Evolutionary conservation across 1,139 yeast species (phyloP).

Genomic region (Citeromyces hawaiiensis): DNA sequence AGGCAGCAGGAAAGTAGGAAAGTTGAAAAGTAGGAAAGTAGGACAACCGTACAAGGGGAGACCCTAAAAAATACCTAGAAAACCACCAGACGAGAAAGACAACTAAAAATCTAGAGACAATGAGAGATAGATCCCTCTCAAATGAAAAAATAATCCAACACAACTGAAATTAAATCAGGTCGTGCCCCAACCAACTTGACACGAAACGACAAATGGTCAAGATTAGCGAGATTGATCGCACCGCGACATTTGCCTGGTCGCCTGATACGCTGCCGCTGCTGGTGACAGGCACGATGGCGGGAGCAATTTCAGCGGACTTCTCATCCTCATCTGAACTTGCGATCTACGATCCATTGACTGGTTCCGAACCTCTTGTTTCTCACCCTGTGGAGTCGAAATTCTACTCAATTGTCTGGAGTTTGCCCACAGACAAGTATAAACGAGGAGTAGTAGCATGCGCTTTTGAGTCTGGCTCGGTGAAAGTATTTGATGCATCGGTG

Average conservation of each 20-base stretch:
- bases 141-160: too few relatives aligned
- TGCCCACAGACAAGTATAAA: slow-evolving; percentile 37
- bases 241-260: slow-evolving; percentile 96
- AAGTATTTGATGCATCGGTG: slow-evolving; percentile 58
- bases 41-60: too few relatives aligned
- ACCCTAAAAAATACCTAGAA: too few relatives aligned
- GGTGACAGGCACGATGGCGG: slow-evolving; percentile 90
- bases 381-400: slow-evolving; percentile 49
- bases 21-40: too few relatives aligned
- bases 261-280: slow-evolving; percentile 58
- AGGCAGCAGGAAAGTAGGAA: too few relatives aligned
- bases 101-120: too few relatives aligned
- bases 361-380: slow-evolving; percentile 36
- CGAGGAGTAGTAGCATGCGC: slow-evolving; percentile 76
- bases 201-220: slow-evolving; percentile 44
- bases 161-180: too few relatives aligned
- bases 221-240: slow-evolving; percentile 68
- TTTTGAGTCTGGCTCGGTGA: slow-evolving; percentile 68
- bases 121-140: too few relatives aligned
- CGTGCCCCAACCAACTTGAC: slow-evolving; percentile 1
- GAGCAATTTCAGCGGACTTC: slow-evolving; percentile 84
- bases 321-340: slow-evolving; percentile 67
- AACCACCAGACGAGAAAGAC: too few relatives aligned
- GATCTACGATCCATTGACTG: slow-evolving; percentile 55
- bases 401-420: slow-evolving; percentile 81